Base-by-base conservation (phyloP, 495 filamentous ascomycete species). In the Penicillium bialowiezense region DNA sequence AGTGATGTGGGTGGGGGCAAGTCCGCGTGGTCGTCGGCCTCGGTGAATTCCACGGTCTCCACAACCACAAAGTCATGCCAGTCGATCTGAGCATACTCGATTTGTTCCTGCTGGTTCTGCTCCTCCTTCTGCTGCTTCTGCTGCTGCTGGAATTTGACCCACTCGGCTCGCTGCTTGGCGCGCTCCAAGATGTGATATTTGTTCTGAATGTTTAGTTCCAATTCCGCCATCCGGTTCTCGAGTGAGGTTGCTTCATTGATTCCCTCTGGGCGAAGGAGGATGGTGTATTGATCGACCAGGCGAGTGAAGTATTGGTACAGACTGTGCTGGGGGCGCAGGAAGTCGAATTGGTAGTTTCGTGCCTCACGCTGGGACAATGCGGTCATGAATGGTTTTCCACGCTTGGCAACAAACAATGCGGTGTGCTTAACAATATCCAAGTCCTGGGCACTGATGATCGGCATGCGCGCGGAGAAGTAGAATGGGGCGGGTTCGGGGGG, bases 11-110 rank as follows among this genome's bases (percentile, higher is more conserved):
- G 93, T 3, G 91, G 86, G 20, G 93, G 91, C 4, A 97, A 83
- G 33, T 92, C 84, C 13, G 83, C 79, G 56, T 90, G 81, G 52
- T 96, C 91, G 66, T 97, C 93, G 35, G 78, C 77, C 55, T 96
- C 95, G 44, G 82, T 90, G 69, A 98, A 98, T 21, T 87, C 70
- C n/a, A 97, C 90, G 2, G 92, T 97, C 69, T 97, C 93, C 18
- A 97, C 91, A 21, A 98, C 85, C 19, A 91, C 86, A 54, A 97
- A 97, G 67, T 97, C 93, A 58, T 96, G 90, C 93, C 93, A 98
- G 64, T 98, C 93, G 55, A 98, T 93, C 59, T 92, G 86, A 7
- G 88, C 85, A 60, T 92, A 97, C 52, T 88, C 81, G 17, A 95
- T 68, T 45, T 83, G 82, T 66, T 96, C 90, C 58, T 87, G 83